Evolutionary conservation across 2,329 filamentous ascomycete species (phyloP).

Genomic region (Colletotrichum truncatum): DNA sequence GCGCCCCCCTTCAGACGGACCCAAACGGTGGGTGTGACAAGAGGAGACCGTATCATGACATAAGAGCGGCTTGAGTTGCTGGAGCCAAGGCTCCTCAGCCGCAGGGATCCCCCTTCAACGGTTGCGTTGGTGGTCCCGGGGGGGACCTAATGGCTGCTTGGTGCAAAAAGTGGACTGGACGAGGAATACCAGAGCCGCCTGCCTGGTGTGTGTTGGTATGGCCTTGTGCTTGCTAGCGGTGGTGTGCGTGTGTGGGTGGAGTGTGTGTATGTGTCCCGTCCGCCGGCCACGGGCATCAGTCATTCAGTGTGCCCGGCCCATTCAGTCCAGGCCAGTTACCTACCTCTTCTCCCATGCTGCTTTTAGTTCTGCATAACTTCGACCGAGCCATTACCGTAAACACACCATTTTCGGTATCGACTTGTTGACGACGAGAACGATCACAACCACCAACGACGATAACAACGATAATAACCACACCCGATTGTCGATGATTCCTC

Average conservation of each 20-base stretch:
- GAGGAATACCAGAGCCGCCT: conserved; percentile 23
- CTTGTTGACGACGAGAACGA: conserved; percentile 10
- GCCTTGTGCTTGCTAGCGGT: not conserved
- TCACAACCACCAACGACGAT: conserved; percentile 15
- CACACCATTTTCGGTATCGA: not conserved
- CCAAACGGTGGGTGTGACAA: conserved; percentile 26
- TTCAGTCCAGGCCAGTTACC: not conserved
- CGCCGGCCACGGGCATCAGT: not conserved
- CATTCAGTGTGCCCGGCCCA: not conserved
- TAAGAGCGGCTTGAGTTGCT: not conserved
- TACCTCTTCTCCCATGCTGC: not conserved
- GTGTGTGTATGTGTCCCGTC: not conserved
- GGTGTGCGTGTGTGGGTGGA: not conserved
- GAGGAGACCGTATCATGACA: conserved; percentile 25
- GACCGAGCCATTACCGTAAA: conserved; percentile 1
- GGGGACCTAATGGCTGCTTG: conserved; percentile 6
- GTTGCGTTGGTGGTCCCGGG: conserved; percentile 4
- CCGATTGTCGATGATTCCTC: conserved; percentile 7
- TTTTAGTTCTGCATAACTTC: conserved; percentile 7
- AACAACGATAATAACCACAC: not conserved
- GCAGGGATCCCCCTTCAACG: conserved; percentile 21
- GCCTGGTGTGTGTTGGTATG: conserved; percentile 6
- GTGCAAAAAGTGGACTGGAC: conserved; percentile 8
- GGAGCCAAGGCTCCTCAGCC: conserved; percentile 2
- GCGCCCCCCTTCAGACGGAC: conserved; percentile 11